These are phyloP conservation scores for Coemansia sp. DNA, from an alignment of 192 early-diverging fungal species.

Conservation along the genomic window DNA sequence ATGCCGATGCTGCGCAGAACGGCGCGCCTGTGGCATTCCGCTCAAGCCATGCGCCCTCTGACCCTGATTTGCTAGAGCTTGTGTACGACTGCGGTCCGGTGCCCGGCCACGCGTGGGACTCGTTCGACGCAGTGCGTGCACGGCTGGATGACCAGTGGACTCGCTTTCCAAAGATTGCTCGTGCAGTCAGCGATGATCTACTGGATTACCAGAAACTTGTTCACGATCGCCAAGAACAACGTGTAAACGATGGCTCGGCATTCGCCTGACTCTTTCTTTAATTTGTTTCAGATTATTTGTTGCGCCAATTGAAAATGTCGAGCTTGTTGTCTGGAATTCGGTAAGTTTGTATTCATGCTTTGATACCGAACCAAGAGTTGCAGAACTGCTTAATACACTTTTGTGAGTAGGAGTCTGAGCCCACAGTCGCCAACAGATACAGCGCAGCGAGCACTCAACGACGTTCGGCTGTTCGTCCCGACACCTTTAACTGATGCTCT, in stretches of 20 bases:
- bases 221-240: constrained; percentile 13
- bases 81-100: constrained; percentile 66
- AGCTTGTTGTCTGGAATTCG: constrained; percentile 39
- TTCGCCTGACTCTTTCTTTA: constrained; percentile 16
- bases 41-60: constrained; percentile 15
- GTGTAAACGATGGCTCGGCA: constrained; percentile 18
- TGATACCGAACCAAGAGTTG: not conserved
- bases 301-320: constrained; percentile 12
- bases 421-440: not conserved
- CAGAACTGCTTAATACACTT: not conserved
- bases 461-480: constrained; percentile 31
- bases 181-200: constrained; percentile 41
- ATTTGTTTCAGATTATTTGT: not conserved
- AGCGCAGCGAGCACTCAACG: constrained; percentile 20
- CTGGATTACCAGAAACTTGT: constrained; percentile 28
- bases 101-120: constrained; percentile 53
- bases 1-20: constrained; percentile 21
- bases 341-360: not conserved
- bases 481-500: constrained; percentile 32
- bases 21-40: constrained; percentile 42
- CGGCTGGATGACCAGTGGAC: constrained; percentile 64
- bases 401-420: not conserved
- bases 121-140: constrained; percentile 59
- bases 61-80: constrained; percentile 52
- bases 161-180: constrained; percentile 40